Evolutionary conservation across 345 rosid species (phyloP).

Genomic region (Crucihimalaya himalaica): DNA sequence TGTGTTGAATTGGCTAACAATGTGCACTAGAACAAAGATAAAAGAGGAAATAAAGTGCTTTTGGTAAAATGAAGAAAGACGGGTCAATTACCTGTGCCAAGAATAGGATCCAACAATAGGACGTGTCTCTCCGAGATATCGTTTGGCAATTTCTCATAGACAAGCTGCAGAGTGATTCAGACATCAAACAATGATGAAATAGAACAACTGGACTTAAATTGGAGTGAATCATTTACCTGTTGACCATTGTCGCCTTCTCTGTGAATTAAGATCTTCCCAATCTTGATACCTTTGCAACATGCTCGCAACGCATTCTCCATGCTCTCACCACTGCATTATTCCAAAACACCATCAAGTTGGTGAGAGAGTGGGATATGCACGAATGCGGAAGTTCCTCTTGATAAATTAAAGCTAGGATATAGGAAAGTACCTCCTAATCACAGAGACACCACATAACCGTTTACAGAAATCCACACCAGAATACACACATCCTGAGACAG

Average conservation of each 20-base stretch:
- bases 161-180: slow-evolving; percentile 54
- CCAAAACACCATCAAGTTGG: slow-evolving; percentile 11
- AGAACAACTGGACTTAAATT: neutral
- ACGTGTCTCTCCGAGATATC: slow-evolving; percentile 96
- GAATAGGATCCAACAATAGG: slow-evolving; percentile 87
- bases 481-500: slow-evolving; percentile 83
- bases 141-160: slow-evolving; percentile 87
- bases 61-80: neutral
- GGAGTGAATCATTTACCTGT: slow-evolving; percentile 52
- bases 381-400: neutral
- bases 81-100: slow-evolving; percentile 77
- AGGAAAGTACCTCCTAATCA: slow-evolving; percentile 81
- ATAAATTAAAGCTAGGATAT: slow-evolving; percentile 19
- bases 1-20: neutral
- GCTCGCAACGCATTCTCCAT: slow-evolving; percentile 99
- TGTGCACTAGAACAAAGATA: slow-evolving; percentile 12
- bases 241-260: slow-evolving; percentile 99
- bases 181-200: slow-evolving; percentile 17
- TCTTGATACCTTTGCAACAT: slow-evolving; percentile 97
- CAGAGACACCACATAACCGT: slow-evolving; percentile 95
- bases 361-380: slow-evolving; percentile 8
- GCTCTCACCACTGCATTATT: slow-evolving; percentile 82
- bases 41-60: neutral
- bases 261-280: slow-evolving; percentile 95
- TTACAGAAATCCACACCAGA: slow-evolving; percentile 99